These are phyloP conservation scores for Paramecium bursaria DNA, from an alignment of 73 alveolate genomes.

Conservation along the genomic window DNA sequence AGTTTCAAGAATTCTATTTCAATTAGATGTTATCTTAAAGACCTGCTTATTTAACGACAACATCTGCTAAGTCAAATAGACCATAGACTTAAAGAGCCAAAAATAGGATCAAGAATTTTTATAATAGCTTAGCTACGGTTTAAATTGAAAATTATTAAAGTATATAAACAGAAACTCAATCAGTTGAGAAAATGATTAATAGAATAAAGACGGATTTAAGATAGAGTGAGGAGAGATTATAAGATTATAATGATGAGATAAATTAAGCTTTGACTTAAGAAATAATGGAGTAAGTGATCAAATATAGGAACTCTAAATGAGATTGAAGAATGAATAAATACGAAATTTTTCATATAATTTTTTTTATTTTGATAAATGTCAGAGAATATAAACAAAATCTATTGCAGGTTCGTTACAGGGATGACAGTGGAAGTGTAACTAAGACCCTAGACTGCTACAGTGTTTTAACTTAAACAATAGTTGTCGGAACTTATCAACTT, in stretches of 20 bases:
- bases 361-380: constrained; percentile 41
- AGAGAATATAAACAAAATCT: not conserved
- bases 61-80: not conserved
- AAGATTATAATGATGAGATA: constrained; percentile 37
- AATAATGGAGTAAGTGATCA: constrained; percentile 35
- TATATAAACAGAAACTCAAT: not conserved
- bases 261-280: constrained; percentile 33
- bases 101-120: constrained; percentile 2
- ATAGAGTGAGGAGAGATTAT: not conserved
- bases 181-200: not conserved
- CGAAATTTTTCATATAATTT: too few species aligned
- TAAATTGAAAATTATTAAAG: constrained; percentile 8
- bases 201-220: not conserved
- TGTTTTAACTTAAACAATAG: not conserved
- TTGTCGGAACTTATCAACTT: constrained; percentile 1
- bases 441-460: not conserved
- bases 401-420: constrained; percentile 30
- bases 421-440: constrained; percentile 18
- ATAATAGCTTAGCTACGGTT: not conserved
- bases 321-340: too few species aligned
- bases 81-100: not conserved
- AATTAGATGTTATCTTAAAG: constrained; percentile 1
- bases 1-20: constrained; percentile 13
- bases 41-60: not conserved
- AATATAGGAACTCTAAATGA: constrained; percentile 35